Evolutionary conservation across 2,329 filamentous ascomycete genomes (phyloP), one percentile per base, ranked within the genome.

Genomic region (Fusarium redolens): DNA sequence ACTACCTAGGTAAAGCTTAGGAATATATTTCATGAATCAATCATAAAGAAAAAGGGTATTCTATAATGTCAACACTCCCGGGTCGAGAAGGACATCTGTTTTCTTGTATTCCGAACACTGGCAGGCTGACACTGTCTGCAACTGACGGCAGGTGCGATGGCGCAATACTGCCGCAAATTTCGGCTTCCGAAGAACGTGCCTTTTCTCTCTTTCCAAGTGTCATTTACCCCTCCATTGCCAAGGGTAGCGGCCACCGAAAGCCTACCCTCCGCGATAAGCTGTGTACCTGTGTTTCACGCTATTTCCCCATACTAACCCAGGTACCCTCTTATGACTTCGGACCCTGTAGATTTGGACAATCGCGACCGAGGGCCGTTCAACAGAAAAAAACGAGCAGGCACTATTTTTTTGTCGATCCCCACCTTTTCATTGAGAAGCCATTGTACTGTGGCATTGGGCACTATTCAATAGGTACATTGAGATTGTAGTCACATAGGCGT

Each of bases 191-290:
- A 65, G 45, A 52, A 58, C 37, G 67, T 69, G 35, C 30, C 66
- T 72, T 72, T 75, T 65, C 30, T 61, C 30, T 40, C 56, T 44
- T 65, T 62, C 61, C 57, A 65, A 60, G 71, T 69, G 68, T 56
- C 57, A 72, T 74, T 69, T 75, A 65, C 75, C 75, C 73, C 75
- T 77, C 75, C 64, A 72, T 72, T 35, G 59, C 37, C 48, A 51
- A 61, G 50, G 57, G 37, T 50, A 48, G 65, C 64, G 55, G 65
- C 47, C 56, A 43, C 72, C 72, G 72, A 76, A 62, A 62, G 64
- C 62, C 68, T 75, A 43, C 47, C 63, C 55, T 48, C 28, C 40
- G 31, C 43, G 75, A 75, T 77, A 74, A 37, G 52, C 18, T 50
- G 50, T 62, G 57, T 76, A 77, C 75, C 64, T 70, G 44, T 31